Base-by-base conservation (phyloP, 2,329 filamentous ascomycete species). In the Cladosporium sp. region DNA sequence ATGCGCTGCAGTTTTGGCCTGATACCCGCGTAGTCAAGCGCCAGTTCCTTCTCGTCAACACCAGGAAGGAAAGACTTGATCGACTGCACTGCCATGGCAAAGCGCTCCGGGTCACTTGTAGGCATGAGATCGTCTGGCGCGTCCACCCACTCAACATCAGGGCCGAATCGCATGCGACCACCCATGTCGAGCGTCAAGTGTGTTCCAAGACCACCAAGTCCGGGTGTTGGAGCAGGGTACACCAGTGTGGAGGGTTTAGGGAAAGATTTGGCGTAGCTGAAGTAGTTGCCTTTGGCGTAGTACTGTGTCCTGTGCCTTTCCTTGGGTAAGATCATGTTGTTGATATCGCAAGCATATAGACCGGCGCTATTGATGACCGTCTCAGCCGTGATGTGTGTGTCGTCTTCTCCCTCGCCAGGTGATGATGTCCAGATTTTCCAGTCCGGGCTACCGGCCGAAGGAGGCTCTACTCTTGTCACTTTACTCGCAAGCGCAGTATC, bases 201-300 rank as follows among this genome's bases (percentile, higher is more conserved):
- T 0, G 95, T 98, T 58, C 95, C 95, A 0, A 99, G 82, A 0
- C 95, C 94, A 61, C 88, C 93, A 26, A 89, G 86, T 1, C 93
- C 93, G 0, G 93, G 90, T 10, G 91, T 83, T 0, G 94, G 93
- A 0, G 91, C 93, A 0, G 95, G 95, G 75, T 98, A 99, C 60
- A 99, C 84, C 26, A 99, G 86, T 0, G 90, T 92, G 1, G 80
- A 82, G 12, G 93, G 87, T 49, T 80, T 83, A 0, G 92, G 93
- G 0, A 75, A 74, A 0, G 88, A 86, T 1, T 87, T 82, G 0
- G 85, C 79, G 80, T 97, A 98, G 34, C 90, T 91, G 80, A 96
- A 98, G 81, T 99, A 99, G 68, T 92, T 94, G 0, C 95, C 95
- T 81, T 99, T 99, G 67, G 94, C 94, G 79, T 90, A 98, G 82